These are phyloP conservation scores for Coprinopsis sp. DNA, from an alignment of 768 basidiomycete genomes.

Conservation along the genomic window DNA sequence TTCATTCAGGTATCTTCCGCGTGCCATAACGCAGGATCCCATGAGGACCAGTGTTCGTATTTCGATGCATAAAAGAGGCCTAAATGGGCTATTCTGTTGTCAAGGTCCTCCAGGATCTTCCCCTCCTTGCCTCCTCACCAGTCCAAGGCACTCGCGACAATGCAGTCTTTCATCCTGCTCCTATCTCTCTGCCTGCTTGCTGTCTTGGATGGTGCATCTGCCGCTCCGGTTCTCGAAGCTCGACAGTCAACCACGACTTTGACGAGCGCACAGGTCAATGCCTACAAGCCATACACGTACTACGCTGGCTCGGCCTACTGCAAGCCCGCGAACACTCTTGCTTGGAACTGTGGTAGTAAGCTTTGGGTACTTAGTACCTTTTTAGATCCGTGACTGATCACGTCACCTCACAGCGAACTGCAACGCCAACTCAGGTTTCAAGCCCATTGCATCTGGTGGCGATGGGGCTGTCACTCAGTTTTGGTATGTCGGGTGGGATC, in stretches of 20 bases:
- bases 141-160: not conserved
- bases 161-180: constrained; percentile 12
- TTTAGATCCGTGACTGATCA: too few species aligned
- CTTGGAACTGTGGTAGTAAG: constrained; percentile 48
- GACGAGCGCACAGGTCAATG: constrained; percentile 32
- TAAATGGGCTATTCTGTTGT: too few species aligned
- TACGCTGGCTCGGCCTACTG: constrained; percentile 51
- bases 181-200: not conserved
- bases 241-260: constrained; percentile 30
- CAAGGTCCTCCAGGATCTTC: not conserved
- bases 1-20: too few species aligned
- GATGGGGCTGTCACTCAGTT: constrained; percentile 38
- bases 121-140: not conserved
- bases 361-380: too few species aligned
- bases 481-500: constrained; percentile 44
- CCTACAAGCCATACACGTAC: constrained; percentile 41
- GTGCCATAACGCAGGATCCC: too few species aligned
- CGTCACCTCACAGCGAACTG: constrained; percentile 4
- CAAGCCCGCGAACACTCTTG: constrained; percentile 31
- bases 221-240: constrained; percentile 21
- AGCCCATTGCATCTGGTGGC: constrained; percentile 46
- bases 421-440: constrained; percentile 27
- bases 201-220: constrained; percentile 4
- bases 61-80: too few species aligned
- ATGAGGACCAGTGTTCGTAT: too few species aligned